A percentile compares a stretch with the other conserved stretches of the same genome.
Conservation (phyloP, 2,329 filamentous ascomycete genomes). For the Calycina herbarum region DNA sequence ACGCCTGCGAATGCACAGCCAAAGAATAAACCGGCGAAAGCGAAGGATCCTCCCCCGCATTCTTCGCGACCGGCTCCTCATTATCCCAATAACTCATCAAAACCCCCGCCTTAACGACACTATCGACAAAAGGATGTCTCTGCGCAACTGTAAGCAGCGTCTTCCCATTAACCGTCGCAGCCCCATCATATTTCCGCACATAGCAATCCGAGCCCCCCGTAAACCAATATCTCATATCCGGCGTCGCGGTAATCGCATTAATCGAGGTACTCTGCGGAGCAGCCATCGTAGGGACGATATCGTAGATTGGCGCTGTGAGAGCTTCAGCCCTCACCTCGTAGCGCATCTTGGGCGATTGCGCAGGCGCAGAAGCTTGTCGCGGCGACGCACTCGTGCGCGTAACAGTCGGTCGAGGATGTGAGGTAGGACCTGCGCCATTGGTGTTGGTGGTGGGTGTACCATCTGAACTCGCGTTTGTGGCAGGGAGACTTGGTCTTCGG, state of each 20-base stretch:
- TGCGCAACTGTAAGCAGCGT: constrained; percentile 92
- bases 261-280: constrained; percentile 95
- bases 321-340: constrained; percentile 73
- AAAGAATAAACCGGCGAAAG: constrained; percentile 94
- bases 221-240: constrained; percentile 93
- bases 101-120: constrained; percentile 91
- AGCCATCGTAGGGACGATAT: constrained; percentile 95
- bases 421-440: constrained; percentile 35
- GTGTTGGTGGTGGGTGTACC: constrained; percentile 25
- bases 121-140: constrained; percentile 94
- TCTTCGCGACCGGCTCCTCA: constrained; percentile 63
- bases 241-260: constrained; percentile 88
- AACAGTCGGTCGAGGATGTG: constrained; percentile 33
- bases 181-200: constrained; percentile 94
- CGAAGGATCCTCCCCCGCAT: constrained; percentile 53
- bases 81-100: constrained; percentile 99
- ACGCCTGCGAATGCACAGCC: constrained; percentile 82
- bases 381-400: constrained; percentile 36
- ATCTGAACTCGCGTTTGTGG: constrained; percentile 34
- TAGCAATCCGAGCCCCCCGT: constrained; percentile 94
- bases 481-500: constrained; percentile 31
- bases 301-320: constrained; percentile 79
- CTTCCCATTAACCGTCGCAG: constrained; percentile 92
- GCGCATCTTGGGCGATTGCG: constrained; percentile 49
- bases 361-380: constrained; percentile 35